Base-by-base conservation (phyloP, 2,329 filamentous ascomycete species). In the Polychaeton citri region DNA sequence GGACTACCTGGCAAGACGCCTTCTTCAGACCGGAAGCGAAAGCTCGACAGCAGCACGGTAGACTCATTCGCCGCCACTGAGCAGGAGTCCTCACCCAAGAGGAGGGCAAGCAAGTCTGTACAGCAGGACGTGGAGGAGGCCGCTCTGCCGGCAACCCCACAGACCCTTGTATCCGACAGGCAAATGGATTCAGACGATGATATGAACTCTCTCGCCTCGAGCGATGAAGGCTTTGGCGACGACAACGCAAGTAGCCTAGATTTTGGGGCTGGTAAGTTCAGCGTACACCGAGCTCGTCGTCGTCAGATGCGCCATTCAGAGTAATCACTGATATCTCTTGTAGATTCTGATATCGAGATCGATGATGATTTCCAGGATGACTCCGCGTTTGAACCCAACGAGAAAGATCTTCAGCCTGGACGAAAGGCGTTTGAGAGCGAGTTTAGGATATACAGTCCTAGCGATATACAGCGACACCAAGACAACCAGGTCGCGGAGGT, bases 181-280 rank as follows among this genome's bases (percentile, higher is more conserved):
- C 73, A 67, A 44, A 95, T 95, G 87, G 86, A 94, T 64, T 95
- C 87, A 6, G 88, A 96, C 51, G 86, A 95, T 53, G 88, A 95
- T 41, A 87, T 87, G 60, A 81, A 90, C 72, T 92, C 82, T 50
- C 76, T 78, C 54, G 69, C 79, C 49, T 88, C 83, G 30, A 93
- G 81, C 54, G 79, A 79, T 37, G 79, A 82, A 45, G 73, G 74
- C 41, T 73, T 84, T 41, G 71, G 47, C 24, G 72, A 81, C 43
- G 81, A 86, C 50, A 77, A 81, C 41, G 86, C 81, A 48, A 86
- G 84, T 37, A 83, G 86, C 50, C 78, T 53, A 37, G 60, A 58
- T 39, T 53, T 67, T 36, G 63, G 56, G 37, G 62, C 57, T 21
- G 64, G 61, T 63, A 47, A 46, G 55, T 45, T 17, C 19, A 30